phyloP scores from a whole-genome alignment of 2,329 filamentous ascomycete species.

The Trichophyton simii region DNA sequence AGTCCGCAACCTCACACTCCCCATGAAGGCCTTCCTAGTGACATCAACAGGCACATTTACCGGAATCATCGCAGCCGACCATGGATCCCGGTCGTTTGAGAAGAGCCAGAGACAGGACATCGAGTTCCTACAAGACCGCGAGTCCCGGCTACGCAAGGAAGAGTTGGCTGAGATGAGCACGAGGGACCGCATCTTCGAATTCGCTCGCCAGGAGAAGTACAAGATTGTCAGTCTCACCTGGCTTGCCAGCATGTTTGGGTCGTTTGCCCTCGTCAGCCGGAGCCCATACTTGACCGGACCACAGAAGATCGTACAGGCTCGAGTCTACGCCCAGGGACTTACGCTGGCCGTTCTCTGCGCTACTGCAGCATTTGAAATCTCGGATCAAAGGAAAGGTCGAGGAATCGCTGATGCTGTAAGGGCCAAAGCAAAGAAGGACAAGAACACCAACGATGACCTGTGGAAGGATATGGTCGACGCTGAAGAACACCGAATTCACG shows the following conservation, averaged over 20 bases:
- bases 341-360: constrained; percentile 74
- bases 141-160: constrained; percentile 44
- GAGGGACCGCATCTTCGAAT: constrained; percentile 53
- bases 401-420: constrained; percentile 25
- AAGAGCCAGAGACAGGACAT: constrained; percentile 53
- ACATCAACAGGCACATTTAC: constrained; percentile 71
- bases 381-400: constrained; percentile 62
- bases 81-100: constrained; percentile 59
- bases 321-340: constrained; percentile 84
- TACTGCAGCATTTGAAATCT: constrained; percentile 68
- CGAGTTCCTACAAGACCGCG: constrained; percentile 51
- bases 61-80: constrained; percentile 78
- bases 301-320: constrained; percentile 88
- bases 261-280: constrained; percentile 62
- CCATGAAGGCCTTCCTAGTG: constrained; percentile 82
- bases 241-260: constrained; percentile 65
- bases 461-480: constrained; percentile 55
- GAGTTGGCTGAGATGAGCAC: constrained; percentile 44
- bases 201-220: constrained; percentile 72
- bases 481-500: constrained; percentile 35
- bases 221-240: constrained; percentile 71
- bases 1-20: constrained; percentile 71
- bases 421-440: constrained; percentile 63
- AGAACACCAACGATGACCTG: constrained; percentile 78
- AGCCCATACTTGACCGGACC: constrained; percentile 60